phyloP scores from a whole-genome alignment of 2,329 filamentous ascomycete species.

The Phialemoniopsis sp. region DNA sequence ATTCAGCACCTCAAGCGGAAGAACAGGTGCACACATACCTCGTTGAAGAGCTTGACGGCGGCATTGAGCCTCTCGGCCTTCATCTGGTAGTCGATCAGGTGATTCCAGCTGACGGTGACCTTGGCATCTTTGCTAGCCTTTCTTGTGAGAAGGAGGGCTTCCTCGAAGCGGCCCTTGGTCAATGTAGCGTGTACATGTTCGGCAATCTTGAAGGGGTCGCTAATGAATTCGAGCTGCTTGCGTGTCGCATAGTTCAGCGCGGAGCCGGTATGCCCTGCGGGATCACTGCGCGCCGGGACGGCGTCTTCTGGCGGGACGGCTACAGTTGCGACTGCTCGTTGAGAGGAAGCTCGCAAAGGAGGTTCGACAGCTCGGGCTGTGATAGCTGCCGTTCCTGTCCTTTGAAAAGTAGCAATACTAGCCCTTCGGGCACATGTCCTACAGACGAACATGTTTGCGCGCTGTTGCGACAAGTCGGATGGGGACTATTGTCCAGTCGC shows the following conservation, averaged over 20 bases:
- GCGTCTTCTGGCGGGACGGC: neutral
- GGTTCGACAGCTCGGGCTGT: neutral
- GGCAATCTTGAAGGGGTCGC: constrained; percentile 71
- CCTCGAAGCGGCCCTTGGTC: constrained; percentile 52
- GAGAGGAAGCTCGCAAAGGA: constrained; percentile 7
- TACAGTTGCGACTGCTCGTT: constrained; percentile 5
- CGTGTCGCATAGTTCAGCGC: neutral
- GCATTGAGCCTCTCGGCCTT: constrained; percentile 52
- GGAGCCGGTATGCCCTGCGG: neutral
- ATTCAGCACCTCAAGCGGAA: neutral
- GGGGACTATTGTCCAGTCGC: neutral
- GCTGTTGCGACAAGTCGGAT: neutral
- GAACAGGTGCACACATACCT: constrained; percentile 45
- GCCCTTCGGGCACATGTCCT: constrained; percentile 25
- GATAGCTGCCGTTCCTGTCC: neutral
- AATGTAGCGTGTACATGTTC: constrained; percentile 62
- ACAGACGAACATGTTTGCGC: constrained; percentile 32
- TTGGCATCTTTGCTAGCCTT: constrained; percentile 61
- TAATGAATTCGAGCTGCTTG: constrained; percentile 54
- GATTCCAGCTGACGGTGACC: constrained; percentile 82
- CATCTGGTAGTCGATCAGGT: constrained; percentile 71
- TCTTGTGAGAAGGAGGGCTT: constrained; percentile 66
- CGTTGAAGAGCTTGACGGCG: constrained; percentile 83
- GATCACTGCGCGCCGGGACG: constrained; percentile 7
- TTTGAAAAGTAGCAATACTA: neutral